Percentiles rank a stretch among this genome's conserved stretches.
These are phyloP conservation scores for Atalantia buxifolia DNA, from an alignment of 345 rosid genomes.

Conservation along the genomic window DNA sequence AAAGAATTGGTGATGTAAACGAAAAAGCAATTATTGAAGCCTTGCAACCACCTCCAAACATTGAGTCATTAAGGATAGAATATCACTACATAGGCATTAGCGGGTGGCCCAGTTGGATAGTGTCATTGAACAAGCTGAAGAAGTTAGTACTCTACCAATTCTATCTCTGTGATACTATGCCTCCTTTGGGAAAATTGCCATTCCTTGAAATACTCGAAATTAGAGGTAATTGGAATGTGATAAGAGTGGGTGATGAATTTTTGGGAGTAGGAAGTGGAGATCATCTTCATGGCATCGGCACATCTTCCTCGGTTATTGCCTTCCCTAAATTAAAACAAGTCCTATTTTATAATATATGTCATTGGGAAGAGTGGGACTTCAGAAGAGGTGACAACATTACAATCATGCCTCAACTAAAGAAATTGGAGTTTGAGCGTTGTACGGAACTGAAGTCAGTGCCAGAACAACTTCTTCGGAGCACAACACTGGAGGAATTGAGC, in stretches of 20 bases:
- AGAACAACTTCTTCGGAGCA: not conserved
- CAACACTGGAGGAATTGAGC: not conserved
- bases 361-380: not conserved
- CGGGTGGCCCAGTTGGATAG: not conserved
- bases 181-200: not conserved
- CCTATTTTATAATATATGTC: fast-evolving
- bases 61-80: not conserved
- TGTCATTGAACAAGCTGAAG: not conserved
- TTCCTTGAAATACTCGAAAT: not conserved
- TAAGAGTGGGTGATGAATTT: not conserved
- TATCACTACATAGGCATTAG: not conserved
- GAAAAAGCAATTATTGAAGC: not conserved
- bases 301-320: not conserved
- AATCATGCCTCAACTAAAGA: not conserved
- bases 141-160: fast-evolving
- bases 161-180: not conserved
- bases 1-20: not conserved
- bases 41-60: not conserved
- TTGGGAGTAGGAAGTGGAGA: not conserved
- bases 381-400: not conserved
- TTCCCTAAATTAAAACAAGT: not conserved
- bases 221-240: not conserved
- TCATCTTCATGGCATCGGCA: too few relatives aligned
- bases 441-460: not conserved
- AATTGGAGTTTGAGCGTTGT: not conserved